Conservation (phyloP, 306 rosid genomes). For the Crataegus laevigata region DNA sequence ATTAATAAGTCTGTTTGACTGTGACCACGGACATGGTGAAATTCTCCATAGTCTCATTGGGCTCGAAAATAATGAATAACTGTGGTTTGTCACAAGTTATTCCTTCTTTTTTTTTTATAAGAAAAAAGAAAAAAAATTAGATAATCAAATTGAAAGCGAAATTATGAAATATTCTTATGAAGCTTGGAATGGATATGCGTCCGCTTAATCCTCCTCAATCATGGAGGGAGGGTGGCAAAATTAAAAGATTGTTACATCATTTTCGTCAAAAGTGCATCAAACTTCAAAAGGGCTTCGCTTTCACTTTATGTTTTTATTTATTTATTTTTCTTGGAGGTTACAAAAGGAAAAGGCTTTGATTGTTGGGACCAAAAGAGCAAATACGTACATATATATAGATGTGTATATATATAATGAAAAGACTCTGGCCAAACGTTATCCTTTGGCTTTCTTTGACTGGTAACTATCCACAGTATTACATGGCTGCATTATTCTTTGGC, state of each 20-base stretch:
- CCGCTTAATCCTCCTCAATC: constrained; percentile 8
- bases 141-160: constrained; percentile 9
- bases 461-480: too few relatives aligned
- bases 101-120: too few relatives aligned
- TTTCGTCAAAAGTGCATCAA: constrained; percentile 33
- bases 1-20: too few relatives aligned
- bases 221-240: constrained; percentile 4
- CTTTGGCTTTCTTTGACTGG: neutral
- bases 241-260: constrained; percentile 20
- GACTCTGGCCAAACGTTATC: constrained; percentile 14
- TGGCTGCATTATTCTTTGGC: neutral
- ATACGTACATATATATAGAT: neutral
- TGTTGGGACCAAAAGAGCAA: constrained; percentile 34
- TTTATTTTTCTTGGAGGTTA: constrained; percentile 28
- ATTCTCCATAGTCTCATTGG: fast-evolving
- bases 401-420: too few relatives aligned
- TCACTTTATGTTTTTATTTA: constrained; percentile 21
- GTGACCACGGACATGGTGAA: fast-evolving
- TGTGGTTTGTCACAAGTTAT: too few relatives aligned
- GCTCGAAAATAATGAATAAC: too few relatives aligned
- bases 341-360: constrained; percentile 32
- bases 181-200: neutral
- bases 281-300: constrained; percentile 20
- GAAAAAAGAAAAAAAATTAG: neutral
- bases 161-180: constrained; percentile 12